phyloP scores from a whole-genome alignment of 768 basidiomycete species.

The Boletus coccyginus region DNA sequence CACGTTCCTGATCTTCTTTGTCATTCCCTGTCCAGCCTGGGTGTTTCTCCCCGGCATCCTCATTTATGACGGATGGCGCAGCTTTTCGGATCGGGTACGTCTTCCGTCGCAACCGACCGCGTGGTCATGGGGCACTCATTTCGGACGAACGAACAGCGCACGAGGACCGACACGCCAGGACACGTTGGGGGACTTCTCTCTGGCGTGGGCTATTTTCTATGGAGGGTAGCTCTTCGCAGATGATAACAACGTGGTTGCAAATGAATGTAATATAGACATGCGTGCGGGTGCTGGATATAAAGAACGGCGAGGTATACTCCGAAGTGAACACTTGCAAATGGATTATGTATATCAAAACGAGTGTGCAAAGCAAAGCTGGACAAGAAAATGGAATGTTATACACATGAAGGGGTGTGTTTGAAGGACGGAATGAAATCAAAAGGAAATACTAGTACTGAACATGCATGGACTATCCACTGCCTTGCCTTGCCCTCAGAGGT shows the following conservation, averaged over 20 bases:
- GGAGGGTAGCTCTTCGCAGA: slow-evolving; percentile 29
- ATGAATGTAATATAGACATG: slow-evolving; percentile 8
- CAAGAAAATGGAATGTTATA: background rate
- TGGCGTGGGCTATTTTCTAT: slow-evolving; percentile 53
- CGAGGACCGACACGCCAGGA: slow-evolving; percentile 56
- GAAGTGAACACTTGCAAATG: slow-evolving; percentile 2
- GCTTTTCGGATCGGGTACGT: slow-evolving; percentile 35
- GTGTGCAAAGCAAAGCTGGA: slow-evolving; percentile 1
- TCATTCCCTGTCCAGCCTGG: slow-evolving; percentile 82
- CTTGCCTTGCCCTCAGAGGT: slow-evolving; percentile 42
- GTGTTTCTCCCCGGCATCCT: slow-evolving; percentile 60
- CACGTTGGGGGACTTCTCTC: slow-evolving; percentile 68
- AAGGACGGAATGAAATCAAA: background rate
- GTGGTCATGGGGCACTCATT: background rate
- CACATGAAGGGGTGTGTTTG: background rate
- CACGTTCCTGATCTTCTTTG: slow-evolving; percentile 69
- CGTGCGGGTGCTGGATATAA: slow-evolving; percentile 3
- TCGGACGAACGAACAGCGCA: slow-evolving; percentile 37
- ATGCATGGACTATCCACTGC: slow-evolving; percentile 4
- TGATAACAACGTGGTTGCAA: slow-evolving; percentile 15
- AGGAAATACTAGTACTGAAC: background rate
- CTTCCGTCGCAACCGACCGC: background rate
- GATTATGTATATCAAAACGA: slow-evolving; percentile 12
- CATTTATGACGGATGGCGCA: slow-evolving; percentile 34
- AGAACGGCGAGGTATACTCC: slow-evolving; percentile 8